Conservation (phyloP, 2,329 filamentous ascomycete genomes). For the Parafenestella ontariensis region DNA sequence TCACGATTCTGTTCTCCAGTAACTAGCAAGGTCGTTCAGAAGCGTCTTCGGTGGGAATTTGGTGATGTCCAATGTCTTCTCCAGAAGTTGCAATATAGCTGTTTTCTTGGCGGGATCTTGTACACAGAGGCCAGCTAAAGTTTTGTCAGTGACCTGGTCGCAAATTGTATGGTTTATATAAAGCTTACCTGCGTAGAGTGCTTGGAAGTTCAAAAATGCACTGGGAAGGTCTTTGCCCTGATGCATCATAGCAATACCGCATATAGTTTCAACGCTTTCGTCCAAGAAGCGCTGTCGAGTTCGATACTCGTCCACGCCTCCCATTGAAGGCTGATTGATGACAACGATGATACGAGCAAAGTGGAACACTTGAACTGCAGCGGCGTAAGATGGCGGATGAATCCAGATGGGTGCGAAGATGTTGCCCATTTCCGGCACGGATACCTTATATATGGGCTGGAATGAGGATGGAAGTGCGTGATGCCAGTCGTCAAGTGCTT, state of each 20-base stretch:
- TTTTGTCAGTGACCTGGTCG: constrained; percentile 6
- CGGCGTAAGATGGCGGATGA: constrained; percentile 44
- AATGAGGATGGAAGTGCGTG: constrained; percentile 55
- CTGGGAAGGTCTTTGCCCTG: constrained; percentile 35
- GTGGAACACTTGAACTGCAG: constrained; percentile 60
- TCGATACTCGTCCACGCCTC: constrained; percentile 58
- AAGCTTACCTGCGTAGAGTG: constrained; percentile 40
- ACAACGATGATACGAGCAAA: constrained; percentile 62
- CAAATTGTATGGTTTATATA: not conserved
- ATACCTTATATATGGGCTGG: constrained; percentile 48
- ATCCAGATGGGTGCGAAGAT: constrained; percentile 37
- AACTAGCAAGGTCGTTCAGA: constrained; percentile 35
- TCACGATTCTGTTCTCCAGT: constrained; percentile 36
- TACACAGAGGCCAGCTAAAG: constrained; percentile 39
- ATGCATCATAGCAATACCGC: constrained; percentile 57
- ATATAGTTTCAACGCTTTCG: constrained; percentile 58
- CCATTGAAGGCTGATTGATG: constrained; percentile 60
- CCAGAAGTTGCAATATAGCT: constrained; percentile 34
- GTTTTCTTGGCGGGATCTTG: constrained; percentile 36
- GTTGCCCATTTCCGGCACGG: constrained; percentile 14
- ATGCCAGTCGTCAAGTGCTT: constrained; percentile 60
- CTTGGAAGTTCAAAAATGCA: constrained; percentile 37
- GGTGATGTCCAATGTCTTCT: constrained; percentile 35
- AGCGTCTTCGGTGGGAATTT: constrained; percentile 41
- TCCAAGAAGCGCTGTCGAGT: constrained; percentile 54